Conservation (phyloP, 2,329 filamentous ascomycete species). For the Penicillium sp. region DNA sequence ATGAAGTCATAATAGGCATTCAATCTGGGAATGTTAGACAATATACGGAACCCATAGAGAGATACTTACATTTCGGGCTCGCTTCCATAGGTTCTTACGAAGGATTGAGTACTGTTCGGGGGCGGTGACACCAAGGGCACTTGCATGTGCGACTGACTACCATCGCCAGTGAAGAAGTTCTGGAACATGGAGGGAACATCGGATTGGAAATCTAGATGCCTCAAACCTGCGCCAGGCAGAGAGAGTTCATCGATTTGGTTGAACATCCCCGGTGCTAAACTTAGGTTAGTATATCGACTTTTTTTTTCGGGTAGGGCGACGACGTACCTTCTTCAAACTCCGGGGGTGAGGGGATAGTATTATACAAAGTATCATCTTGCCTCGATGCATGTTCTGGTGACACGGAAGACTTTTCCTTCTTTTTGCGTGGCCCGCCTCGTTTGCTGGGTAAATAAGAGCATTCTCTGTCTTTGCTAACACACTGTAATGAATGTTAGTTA, state of each 20-base stretch:
- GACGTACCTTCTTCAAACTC: constrained; percentile 36
- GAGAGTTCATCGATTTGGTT: constrained; percentile 43
- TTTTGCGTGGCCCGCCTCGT: constrained; percentile 44
- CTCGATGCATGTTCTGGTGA: constrained; percentile 21
- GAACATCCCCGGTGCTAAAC: constrained; percentile 35
- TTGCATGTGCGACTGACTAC: constrained; percentile 23
- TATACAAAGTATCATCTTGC: constrained; percentile 22
- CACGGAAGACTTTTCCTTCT: constrained; percentile 31
- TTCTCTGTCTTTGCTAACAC: constrained; percentile 39
- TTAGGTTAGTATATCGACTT: constrained; percentile 20
- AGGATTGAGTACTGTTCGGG: constrained; percentile 25
- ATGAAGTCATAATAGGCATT: constrained; percentile 49
- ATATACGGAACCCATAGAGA: not conserved
- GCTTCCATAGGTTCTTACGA: constrained; percentile 41
- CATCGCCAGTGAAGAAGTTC: constrained; percentile 32
- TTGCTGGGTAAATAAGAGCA: constrained; percentile 46
- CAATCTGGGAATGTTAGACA: constrained; percentile 34
- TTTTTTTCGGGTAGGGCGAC: not conserved
- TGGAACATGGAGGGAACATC: constrained; percentile 42
- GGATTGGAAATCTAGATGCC: constrained; percentile 39
- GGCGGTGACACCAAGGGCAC: constrained; percentile 31
- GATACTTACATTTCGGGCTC: constrained; percentile 42
- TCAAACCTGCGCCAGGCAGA: constrained; percentile 40
- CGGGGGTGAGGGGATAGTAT: constrained; percentile 21
- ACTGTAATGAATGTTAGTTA: constrained; percentile 28